A percentile compares a stretch with the other conserved stretches of the same genome.
These are phyloP conservation scores for Aphanomyces cochlioides DNA, from an alignment of 352 stramenopile species.

Conservation along the genomic window DNA sequence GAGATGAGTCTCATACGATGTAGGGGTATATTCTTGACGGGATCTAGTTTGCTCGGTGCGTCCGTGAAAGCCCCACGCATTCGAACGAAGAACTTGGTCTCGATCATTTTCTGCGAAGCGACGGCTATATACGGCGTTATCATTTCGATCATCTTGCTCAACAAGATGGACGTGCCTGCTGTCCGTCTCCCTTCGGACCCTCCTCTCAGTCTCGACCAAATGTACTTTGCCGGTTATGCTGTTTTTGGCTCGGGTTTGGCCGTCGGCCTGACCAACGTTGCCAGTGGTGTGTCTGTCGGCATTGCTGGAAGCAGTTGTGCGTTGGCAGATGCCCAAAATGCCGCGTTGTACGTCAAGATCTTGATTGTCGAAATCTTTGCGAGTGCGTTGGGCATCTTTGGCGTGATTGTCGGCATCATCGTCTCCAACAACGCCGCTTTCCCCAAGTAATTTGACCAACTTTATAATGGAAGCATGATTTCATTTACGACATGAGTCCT, in stretches of 20 bases:
- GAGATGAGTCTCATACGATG: not conserved
- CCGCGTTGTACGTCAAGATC: slow-evolving; percentile 98
- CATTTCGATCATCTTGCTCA: slow-evolving; percentile 99
- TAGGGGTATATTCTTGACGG: slow-evolving; percentile 91
- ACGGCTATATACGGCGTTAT: slow-evolving; percentile 99
- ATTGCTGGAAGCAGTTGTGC: slow-evolving; percentile 97
- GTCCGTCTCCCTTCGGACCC: slow-evolving; percentile 57
- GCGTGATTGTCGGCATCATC: slow-evolving; percentile 98
- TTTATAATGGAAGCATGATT: not conserved
- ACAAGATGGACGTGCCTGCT: slow-evolving; percentile 89
- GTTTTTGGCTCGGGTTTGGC: slow-evolving; percentile 96
- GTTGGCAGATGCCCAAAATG: slow-evolving; percentile 97
- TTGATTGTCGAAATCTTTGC: slow-evolving; percentile 99
- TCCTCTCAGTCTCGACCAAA: slow-evolving; percentile 63
- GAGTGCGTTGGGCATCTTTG: slow-evolving; percentile 98
- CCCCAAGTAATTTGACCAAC: slow-evolving; percentile 56
- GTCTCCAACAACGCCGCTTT: slow-evolving; percentile 96
- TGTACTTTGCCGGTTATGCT: slow-evolving; percentile 97
- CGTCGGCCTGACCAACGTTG: slow-evolving; percentile 99
- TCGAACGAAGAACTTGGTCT: slow-evolving; percentile 98
- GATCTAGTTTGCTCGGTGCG: slow-evolving; percentile 95
- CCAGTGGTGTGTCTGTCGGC: slow-evolving; percentile 93
- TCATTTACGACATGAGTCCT: not conserved
- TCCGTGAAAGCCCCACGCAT: slow-evolving; percentile 98
- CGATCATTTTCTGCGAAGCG: slow-evolving; percentile 99